Conservation (phyloP, 1,284 basidiomycete genomes). For the Cryptococcus amylolentus region DNA sequence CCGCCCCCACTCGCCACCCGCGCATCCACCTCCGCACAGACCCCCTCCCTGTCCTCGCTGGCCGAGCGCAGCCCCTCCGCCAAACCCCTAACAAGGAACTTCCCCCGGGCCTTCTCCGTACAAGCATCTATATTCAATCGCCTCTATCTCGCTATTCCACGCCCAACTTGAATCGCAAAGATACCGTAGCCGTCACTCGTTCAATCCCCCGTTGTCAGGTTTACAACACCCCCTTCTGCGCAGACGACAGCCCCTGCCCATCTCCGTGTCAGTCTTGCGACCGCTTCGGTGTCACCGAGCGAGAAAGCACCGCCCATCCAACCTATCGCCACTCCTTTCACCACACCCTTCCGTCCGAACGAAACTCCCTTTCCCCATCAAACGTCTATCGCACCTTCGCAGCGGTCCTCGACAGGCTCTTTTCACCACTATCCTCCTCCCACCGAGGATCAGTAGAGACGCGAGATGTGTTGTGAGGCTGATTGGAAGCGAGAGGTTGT, state of each 20-base stretch:
- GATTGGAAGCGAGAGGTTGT: constrained; percentile 95
- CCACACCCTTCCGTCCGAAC: background rate
- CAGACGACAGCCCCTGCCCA: too few relatives aligned
- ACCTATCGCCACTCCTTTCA: background rate
- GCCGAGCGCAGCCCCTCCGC: background rate
- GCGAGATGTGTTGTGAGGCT: constrained; percentile 56
- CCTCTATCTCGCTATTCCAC: too few relatives aligned
- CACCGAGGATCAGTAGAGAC: background rate
- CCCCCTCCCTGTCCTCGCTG: background rate
- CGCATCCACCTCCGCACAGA: background rate
- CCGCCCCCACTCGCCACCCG: constrained; percentile 58
- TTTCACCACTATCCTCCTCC: background rate
- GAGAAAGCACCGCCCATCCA: background rate
- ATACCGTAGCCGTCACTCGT: too few relatives aligned
- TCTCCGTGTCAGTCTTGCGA: too few relatives aligned
- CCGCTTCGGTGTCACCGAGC: too few relatives aligned
- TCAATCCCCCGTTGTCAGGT: too few relatives aligned
- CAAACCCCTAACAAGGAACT: background rate
- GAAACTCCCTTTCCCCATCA: background rate
- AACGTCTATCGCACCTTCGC: background rate
- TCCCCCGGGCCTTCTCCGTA: too few relatives aligned
- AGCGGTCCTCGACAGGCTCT: background rate
- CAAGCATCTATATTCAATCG: too few relatives aligned
- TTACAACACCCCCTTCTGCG: too few relatives aligned
- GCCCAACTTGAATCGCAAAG: too few relatives aligned